Evolutionary conservation across 2,329 filamentous ascomycete species (phyloP).

Genomic region (Pestalotiopsis sp.): DNA sequence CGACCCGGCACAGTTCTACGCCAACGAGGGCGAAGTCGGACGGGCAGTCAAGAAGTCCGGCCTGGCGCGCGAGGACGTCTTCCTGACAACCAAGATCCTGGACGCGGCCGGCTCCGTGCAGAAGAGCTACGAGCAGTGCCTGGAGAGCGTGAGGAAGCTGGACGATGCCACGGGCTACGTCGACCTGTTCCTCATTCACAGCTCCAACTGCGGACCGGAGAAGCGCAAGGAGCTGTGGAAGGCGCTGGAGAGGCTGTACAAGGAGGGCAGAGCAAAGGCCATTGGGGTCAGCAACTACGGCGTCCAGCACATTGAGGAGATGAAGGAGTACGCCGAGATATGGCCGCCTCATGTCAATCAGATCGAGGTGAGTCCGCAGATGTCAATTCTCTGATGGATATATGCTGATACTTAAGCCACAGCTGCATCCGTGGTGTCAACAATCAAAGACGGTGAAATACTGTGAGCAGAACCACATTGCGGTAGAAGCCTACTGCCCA

Average conservation of each 20-base stretch:
- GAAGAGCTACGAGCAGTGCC: constrained; percentile 57
- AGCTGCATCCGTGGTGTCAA: constrained; percentile 75
- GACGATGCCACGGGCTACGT: constrained; percentile 61
- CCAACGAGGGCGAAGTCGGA: constrained; percentile 69
- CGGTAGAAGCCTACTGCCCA: constrained; percentile 55
- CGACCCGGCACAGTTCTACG: constrained; percentile 65
- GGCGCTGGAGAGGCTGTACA: constrained; percentile 62
- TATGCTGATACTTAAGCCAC: constrained; percentile 34
- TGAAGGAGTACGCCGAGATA: constrained; percentile 64
- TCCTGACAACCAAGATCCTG: constrained; percentile 72
- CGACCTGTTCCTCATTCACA: constrained; percentile 69
- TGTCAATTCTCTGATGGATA: neutral
- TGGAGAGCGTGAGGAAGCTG: constrained; percentile 66
- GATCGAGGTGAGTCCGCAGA: constrained; percentile 58
- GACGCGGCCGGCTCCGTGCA: constrained; percentile 54
- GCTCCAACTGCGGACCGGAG: constrained; percentile 52
- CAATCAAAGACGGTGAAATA: constrained; percentile 40
- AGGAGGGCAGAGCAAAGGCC: constrained; percentile 60
- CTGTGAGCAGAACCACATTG: constrained; percentile 63
- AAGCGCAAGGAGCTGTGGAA: constrained; percentile 65
- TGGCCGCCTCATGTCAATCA: constrained; percentile 66
- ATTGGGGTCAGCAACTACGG: constrained; percentile 71
- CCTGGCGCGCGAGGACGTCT: constrained; percentile 60
- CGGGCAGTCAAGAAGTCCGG: constrained; percentile 60
- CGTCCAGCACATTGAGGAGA: constrained; percentile 67